Conservation (phyloP, 2,329 filamentous ascomycete genomes). For the Diaporthe sp. region DNA sequence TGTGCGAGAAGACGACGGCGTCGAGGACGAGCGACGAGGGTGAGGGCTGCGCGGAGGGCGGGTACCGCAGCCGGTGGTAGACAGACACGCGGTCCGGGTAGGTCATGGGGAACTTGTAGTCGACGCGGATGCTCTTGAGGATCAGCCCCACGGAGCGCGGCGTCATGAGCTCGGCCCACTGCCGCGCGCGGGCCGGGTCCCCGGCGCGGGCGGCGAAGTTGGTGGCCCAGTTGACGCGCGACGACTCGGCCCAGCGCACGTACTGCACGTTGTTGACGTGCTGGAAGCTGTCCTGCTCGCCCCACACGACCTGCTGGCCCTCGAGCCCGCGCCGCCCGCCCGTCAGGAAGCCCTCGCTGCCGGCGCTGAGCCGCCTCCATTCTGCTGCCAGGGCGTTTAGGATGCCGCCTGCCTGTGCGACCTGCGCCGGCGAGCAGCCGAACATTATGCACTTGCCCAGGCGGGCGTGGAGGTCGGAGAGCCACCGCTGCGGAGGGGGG, state of each 20-base stretch:
- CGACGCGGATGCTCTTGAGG: conserved; percentile 81
- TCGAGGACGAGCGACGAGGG: conserved; percentile 71
- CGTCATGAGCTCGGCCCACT: conserved; percentile 79
- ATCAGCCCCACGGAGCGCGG: conserved; percentile 80
- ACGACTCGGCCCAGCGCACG: conserved; percentile 85
- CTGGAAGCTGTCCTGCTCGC: conserved; percentile 81
- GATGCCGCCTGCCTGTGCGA: conserved; percentile 70
- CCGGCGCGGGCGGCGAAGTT: conserved; percentile 75
- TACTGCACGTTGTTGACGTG: conserved; percentile 93
- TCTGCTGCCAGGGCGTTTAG: conserved; percentile 71
- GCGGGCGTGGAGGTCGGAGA: conserved; percentile 75
- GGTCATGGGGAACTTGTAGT: conserved; percentile 88
- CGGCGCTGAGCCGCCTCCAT: conserved; percentile 80
- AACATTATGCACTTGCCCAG: conserved; percentile 83
- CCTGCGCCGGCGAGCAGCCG: conserved; percentile 72
- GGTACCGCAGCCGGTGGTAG: conserved; percentile 79
- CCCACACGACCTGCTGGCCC: conserved; percentile 81
- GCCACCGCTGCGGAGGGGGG: conserved; percentile 72
- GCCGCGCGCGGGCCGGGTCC: conserved; percentile 70
- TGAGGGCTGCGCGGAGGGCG: conserved; percentile 58
- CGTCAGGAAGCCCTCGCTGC: conserved; percentile 82
- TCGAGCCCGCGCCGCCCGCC: conserved; percentile 72
- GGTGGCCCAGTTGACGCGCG: conserved; percentile 81
- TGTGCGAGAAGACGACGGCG: conserved; percentile 80
- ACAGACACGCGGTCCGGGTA: conserved; percentile 88